Percentiles rank a stretch among this genome's conserved stretches.
Evolutionary conservation across 2,329 filamentous ascomycete genomes (phyloP).

Genomic region (Cryphonectria nitschkei): DNA sequence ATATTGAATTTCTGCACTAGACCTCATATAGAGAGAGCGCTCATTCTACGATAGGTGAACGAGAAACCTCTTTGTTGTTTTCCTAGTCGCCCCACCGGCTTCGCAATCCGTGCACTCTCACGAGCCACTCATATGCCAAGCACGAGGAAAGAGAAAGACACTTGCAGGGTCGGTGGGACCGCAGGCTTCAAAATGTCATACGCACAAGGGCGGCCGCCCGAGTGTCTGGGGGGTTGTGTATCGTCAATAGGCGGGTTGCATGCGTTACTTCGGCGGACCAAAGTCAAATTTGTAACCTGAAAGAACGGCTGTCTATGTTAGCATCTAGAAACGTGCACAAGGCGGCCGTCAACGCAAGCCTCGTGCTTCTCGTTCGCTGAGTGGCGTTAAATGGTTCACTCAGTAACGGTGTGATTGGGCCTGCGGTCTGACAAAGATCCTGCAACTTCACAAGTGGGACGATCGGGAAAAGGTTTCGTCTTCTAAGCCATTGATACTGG

Average conservation of each 20-base stretch:
- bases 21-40: not conserved
- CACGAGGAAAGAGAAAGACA: no score
- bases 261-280: not conserved
- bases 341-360: constrained; percentile 22
- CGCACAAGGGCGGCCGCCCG: constrained; percentile 9
- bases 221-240: constrained; percentile 20
- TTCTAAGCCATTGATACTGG: not conserved
- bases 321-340: constrained; percentile 2
- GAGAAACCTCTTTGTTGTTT: not conserved
- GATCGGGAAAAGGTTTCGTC: not conserved
- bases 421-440: not conserved
- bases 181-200: not conserved
- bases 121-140: not conserved
- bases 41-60: not conserved
- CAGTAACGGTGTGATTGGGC: not conserved
- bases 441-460: not conserved
- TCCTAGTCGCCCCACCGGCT: not conserved
- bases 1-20: not conserved
- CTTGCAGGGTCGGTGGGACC: not conserved
- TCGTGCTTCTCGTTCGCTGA: constrained; percentile 36
- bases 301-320: not conserved
- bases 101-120: not conserved
- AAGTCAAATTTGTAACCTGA: not conserved
- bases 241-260: constrained; percentile 24
- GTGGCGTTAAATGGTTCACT: constrained; percentile 33